phyloP scores from a whole-genome alignment of 2,329 filamentous ascomycete genomes.

The Fusarium albosuccineum region DNA sequence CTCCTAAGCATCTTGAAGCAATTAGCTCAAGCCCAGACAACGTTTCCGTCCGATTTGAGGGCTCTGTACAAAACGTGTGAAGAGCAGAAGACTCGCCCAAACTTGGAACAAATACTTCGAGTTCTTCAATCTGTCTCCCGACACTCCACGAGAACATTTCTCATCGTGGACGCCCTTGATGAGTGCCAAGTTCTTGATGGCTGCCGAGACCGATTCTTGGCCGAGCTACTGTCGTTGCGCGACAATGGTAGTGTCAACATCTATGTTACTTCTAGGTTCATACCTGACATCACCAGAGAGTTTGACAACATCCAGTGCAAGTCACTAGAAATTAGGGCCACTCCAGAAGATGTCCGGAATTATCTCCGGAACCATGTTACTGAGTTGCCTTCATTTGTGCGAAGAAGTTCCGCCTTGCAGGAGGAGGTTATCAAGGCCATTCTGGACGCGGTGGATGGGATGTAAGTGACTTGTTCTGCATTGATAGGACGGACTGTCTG shows the following conservation, averaged over 20 bases:
- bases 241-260: no score
- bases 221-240: no score
- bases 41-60: background rate
- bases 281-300: no score
- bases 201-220: no score
- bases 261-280: no score
- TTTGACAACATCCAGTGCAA: no score
- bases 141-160: background rate
- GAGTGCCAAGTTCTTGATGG: background rate
- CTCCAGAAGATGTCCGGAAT: conserved; percentile 18
- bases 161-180: background rate
- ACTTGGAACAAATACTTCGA: background rate
- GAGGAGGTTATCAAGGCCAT: conserved; percentile 29
- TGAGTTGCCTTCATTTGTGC: background rate
- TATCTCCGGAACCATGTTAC: conserved; percentile 23
- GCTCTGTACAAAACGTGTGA: background rate
- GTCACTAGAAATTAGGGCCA: conserved; percentile 37
- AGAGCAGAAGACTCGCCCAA: background rate
- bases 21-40: background rate
- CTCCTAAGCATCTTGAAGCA: background rate
- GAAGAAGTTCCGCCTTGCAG: background rate
- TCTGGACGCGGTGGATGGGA: conserved; percentile 25
- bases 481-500: background rate
- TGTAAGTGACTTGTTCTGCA: conserved; percentile 16
- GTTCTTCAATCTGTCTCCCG: background rate